Conservation (phyloP, 495 filamentous ascomycete genomes). For the Achaetomiella virescens region DNA sequence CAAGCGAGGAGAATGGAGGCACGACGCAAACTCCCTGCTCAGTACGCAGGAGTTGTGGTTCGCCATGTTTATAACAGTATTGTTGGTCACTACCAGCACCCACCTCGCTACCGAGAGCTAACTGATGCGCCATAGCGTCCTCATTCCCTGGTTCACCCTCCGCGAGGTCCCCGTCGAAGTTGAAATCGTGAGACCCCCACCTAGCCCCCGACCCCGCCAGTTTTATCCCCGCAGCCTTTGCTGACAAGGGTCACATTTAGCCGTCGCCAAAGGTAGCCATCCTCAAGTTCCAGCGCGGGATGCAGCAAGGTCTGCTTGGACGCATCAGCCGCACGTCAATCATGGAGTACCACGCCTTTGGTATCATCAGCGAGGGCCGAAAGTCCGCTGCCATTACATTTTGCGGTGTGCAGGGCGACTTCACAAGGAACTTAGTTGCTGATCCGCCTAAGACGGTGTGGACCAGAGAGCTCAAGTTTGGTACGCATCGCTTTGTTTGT, state of each 20-base stretch:
- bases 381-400: constrained; percentile 39
- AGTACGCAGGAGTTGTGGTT: constrained; percentile 42
- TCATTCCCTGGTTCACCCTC: constrained; percentile 41
- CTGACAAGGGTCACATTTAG: constrained; percentile 19
- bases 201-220: neutral
- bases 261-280: constrained; percentile 40
- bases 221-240: neutral
- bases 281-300: constrained; percentile 38
- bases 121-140: constrained; percentile 30
- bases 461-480: constrained; percentile 43
- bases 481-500: constrained; percentile 21
- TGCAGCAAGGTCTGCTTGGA: constrained; percentile 42
- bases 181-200: constrained; percentile 31
- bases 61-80: constrained; percentile 41
- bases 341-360: constrained; percentile 45
- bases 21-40: constrained; percentile 32
- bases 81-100: constrained; percentile 24
- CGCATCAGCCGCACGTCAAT: constrained; percentile 41
- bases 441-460: constrained; percentile 39
- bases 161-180: constrained; percentile 39
- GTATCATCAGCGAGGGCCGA: constrained; percentile 40
- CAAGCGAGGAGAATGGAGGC: constrained; percentile 30
- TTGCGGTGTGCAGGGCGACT: constrained; percentile 43
- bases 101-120: neutral
- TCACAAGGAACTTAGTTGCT: constrained; percentile 34